phyloP scores from a whole-genome alignment of 805 yeast species.

The Sporopachydermia quercuum region DNA sequence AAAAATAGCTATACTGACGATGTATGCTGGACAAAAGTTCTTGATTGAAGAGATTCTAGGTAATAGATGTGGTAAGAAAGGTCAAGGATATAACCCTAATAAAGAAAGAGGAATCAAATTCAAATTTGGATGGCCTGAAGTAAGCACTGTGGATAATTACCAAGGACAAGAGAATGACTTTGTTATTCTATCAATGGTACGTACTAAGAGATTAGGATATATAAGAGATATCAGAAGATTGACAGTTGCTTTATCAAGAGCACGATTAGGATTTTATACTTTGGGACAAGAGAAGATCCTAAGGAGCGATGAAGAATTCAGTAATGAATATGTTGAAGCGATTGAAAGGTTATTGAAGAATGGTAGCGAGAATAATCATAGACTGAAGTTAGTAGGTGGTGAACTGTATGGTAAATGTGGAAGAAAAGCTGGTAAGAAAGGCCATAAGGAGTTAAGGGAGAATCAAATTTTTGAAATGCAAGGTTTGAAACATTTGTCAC shows the following conservation, averaged over 20 bases:
- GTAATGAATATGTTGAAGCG: not conserved
- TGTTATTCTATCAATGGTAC: conserved; percentile 22
- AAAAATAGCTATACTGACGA: conserved; percentile 26
- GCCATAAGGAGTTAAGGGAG: conserved; percentile 5
- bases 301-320: conserved; percentile 5
- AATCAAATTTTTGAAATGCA: conserved; percentile 14
- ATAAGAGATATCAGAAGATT: conserved; percentile 13
- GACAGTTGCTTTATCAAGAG: conserved; percentile 18
- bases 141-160: conserved; percentile 16
- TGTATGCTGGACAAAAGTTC: conserved; percentile 24
- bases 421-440: conserved; percentile 3
- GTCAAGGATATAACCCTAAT: conserved; percentile 2
- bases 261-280: conserved; percentile 21
- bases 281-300: conserved; percentile 13
- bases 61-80: conserved; percentile 14
- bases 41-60: conserved; percentile 27
- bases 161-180: conserved; percentile 16
- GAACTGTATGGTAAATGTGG: conserved; percentile 15
- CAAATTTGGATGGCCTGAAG: conserved; percentile 17
- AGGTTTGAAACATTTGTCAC: conserved; percentile 17
- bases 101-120: conserved; percentile 7
- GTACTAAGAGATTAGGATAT: conserved; percentile 16
- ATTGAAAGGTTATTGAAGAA: conserved; percentile 6
- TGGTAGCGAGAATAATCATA: conserved; percentile 8
- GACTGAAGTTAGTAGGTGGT: conserved; percentile 15